Conservation (phyloP, 345 rosid species). For the Chamaenerion angustifolium region DNA sequence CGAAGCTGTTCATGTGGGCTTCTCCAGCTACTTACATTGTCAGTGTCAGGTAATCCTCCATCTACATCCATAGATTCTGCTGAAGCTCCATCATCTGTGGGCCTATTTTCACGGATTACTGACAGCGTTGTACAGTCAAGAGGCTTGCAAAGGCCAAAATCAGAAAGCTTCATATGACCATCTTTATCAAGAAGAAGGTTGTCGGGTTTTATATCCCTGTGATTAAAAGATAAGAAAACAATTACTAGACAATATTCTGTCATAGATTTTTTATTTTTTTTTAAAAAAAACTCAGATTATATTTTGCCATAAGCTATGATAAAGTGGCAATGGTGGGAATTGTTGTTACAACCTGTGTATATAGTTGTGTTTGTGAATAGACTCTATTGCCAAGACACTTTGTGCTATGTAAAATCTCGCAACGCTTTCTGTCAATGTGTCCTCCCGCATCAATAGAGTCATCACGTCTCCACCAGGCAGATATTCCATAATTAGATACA, state of each 20-base stretch:
- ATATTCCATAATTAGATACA: constrained; percentile 92
- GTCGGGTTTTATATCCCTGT: constrained; percentile 92
- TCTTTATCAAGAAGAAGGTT: constrained; percentile 88
- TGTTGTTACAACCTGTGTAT: constrained; percentile 53
- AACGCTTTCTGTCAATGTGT: constrained; percentile 68
- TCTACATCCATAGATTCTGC: constrained; percentile 85
- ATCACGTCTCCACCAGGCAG: constrained; percentile 98
- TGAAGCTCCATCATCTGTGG: constrained; percentile 48
- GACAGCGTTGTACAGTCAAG: constrained; percentile 74
- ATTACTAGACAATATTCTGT: neutral
- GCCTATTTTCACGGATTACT: constrained; percentile 65
- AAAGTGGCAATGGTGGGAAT: too few relatives aligned
- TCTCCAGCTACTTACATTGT: constrained; percentile 67
- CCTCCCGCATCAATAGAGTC: constrained; percentile 92
- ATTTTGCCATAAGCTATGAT: too few relatives aligned
- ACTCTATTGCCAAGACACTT: constrained; percentile 88
- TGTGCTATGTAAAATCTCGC: constrained; percentile 89
- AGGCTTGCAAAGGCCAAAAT: constrained; percentile 97
- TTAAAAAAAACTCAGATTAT: neutral
- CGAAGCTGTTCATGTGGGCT: constrained; percentile 89
- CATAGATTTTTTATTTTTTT: too few relatives aligned
- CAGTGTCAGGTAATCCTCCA: constrained; percentile 60
- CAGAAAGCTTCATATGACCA: constrained; percentile 97
- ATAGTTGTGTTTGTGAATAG: constrained; percentile 85
- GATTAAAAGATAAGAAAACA: constrained; percentile 5